Base-by-base conservation (phyloP, 2,329 filamentous ascomycete species). In the Phaeophleospora eucalypticola region DNA sequence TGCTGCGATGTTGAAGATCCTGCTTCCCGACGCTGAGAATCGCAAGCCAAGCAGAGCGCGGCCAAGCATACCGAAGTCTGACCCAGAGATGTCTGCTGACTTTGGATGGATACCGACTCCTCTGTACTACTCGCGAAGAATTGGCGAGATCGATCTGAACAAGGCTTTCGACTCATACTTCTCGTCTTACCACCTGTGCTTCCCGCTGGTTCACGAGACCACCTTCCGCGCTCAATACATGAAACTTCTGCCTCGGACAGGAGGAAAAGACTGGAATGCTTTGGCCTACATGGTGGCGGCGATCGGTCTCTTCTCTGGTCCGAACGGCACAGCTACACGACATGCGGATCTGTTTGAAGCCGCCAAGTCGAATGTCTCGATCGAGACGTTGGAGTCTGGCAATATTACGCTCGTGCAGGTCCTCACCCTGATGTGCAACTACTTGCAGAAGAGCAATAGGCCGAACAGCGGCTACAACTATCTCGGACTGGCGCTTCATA, bases 401-500 rank as follows among this genome's bases (percentile, higher is more conserved):
- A 76, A 74, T 41, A 54, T 77, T 15, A 73, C 70, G 6, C 63
- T 75, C 7, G 72, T 77, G 2, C 74, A 76, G 54, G 68, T 68
- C 1, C 62, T 77, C 27, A 58, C 69, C 12, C 64, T 77, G 39
- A 64, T 76, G 53, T 71, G 71, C 46, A 75, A 76, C 45, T 75
- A 74, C 49, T 64, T 72, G 0, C 74, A 76, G 53, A 77, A 76
- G 54, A 65, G 71, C 20, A 72, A 75, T 56, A 75, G 74, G 48
- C 74, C 74, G 2, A 77, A 77, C 51, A 72, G 67, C 6, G 73
- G 72, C 7, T 76, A 71, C 63, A 75, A 73, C 40, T 74, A 73
- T 49, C 57, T 74, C 6, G 74, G 74, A 1, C 54, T 76, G 14
- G 72, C 72, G n/a, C 65, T 73, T 17, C 63, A 71, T 37, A 74